Conservation (phyloP, 148 eudicot genomes). For the Chenopodium album region DNA sequence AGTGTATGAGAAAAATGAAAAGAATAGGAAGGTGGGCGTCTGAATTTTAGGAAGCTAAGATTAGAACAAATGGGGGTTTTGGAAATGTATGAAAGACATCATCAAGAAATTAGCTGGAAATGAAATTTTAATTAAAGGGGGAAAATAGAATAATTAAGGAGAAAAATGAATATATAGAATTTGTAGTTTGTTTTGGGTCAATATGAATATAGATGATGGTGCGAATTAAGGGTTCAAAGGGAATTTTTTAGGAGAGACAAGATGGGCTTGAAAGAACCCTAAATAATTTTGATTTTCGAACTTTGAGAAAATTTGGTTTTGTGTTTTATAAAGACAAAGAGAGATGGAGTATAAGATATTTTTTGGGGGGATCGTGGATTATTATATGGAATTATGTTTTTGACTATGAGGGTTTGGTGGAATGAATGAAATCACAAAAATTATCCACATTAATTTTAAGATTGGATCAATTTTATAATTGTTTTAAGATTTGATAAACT, state of each 20-base stretch:
- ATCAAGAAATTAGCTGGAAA: constrained; percentile 25
- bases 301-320: neutral
- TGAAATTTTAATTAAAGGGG: neutral
- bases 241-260: neutral
- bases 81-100: constrained; percentile 13
- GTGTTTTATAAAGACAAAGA: neutral
- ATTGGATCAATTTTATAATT: too few species aligned
- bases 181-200: constrained; percentile 2
- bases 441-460: too few species aligned
- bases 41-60: constrained; percentile 25
- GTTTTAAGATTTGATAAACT: too few species aligned
- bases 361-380: neutral
- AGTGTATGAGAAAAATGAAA: neutral
- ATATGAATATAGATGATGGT: neutral
- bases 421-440: neutral
- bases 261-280: constrained; percentile 29
- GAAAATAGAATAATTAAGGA: neutral
- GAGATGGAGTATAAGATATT: constrained; percentile 8
- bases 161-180: neutral
- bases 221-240: constrained; percentile 6
- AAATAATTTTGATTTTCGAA: neutral
- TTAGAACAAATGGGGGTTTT: constrained; percentile 1
- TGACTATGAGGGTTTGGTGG: neutral
- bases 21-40: neutral
- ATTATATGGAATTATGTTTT: neutral